phyloP scores from a whole-genome alignment of 1,284 basidiomycete species.

The Boletus sp. region DNA sequence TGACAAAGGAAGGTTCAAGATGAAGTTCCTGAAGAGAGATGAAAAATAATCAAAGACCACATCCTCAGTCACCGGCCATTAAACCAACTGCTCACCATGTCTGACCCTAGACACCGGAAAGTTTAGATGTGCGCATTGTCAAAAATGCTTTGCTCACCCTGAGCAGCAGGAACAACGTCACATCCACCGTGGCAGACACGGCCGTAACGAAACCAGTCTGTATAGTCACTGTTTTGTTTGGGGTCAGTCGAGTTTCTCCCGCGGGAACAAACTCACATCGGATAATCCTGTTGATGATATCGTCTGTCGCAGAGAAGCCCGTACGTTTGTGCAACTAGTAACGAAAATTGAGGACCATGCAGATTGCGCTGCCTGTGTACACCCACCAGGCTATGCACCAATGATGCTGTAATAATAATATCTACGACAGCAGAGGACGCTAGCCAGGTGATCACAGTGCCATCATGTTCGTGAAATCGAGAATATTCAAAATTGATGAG shows the following conservation, averaged over 20 bases:
- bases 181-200: slow-evolving; percentile 12
- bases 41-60: neutral
- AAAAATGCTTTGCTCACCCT: slow-evolving; percentile 6
- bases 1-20: slow-evolving; percentile 52
- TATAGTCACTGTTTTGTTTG: slow-evolving; percentile 13
- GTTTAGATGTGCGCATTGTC: neutral
- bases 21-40: slow-evolving; percentile 42
- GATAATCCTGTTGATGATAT: slow-evolving; percentile 18
- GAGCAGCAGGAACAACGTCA: slow-evolving; percentile 9
- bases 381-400: slow-evolving; percentile 45
- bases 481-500: slow-evolving; percentile 10
- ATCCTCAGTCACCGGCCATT: neutral
- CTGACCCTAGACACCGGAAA: neutral
- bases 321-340: slow-evolving; percentile 15
- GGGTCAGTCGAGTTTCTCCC: neutral
- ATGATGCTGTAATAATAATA: slow-evolving; percentile 44
- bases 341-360: neutral
- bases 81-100: neutral
- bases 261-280: slow-evolving; percentile 8
- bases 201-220: slow-evolving; percentile 24
- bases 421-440: slow-evolving; percentile 45
- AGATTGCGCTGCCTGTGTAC: neutral
- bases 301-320: slow-evolving; percentile 18
- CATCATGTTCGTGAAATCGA: slow-evolving; percentile 23
- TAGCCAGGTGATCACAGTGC: slow-evolving; percentile 49